Conservation (phyloP, 2,329 filamentous ascomycete genomes). For the Rachicladosporium sp. region DNA sequence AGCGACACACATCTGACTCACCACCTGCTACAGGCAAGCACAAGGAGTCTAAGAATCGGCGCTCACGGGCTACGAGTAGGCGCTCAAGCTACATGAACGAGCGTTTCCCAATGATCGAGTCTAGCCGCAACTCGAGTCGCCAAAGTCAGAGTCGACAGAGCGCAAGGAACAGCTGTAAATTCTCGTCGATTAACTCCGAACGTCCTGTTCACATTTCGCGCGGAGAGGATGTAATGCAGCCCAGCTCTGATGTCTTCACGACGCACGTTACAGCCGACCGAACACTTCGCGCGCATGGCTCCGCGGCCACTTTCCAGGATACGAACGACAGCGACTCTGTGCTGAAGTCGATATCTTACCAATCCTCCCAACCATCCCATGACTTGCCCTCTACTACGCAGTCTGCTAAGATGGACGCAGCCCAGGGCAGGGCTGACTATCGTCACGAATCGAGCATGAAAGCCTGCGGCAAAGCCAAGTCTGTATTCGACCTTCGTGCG, state of each 20-base stretch:
- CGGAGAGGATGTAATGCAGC: conserved; percentile 1
- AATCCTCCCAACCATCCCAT: too few relatives aligned
- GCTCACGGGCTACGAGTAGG: conserved; percentile 7
- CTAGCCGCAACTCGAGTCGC: conserved; percentile 16
- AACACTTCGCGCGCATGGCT: too few relatives aligned
- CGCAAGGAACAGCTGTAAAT: conserved; percentile 2
- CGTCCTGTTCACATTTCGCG: conserved; percentile 1
- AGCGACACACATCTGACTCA: conserved; percentile 3
- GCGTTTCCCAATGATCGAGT: conserved; percentile 30
- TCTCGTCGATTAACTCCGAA: conserved; percentile 3
- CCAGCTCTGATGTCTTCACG: too few relatives aligned
- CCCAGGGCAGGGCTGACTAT: too few relatives aligned
- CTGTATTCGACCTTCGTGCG: conserved; percentile 23
- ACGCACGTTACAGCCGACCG: too few relatives aligned
- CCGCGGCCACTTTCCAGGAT: too few relatives aligned
- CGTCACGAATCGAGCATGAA: conserved; percentile 1
- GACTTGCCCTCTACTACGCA: too few relatives aligned
- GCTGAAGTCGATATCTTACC: too few relatives aligned
- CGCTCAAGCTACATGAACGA: conserved; percentile 32
- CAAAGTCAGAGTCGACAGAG: not conserved
- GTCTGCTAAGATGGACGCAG: too few relatives aligned
- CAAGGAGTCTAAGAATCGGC: conserved; percentile 11
- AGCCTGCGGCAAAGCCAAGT: conserved; percentile 10
- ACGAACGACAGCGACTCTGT: too few relatives aligned
- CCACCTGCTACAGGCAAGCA: conserved; percentile 4